A percentile compares a stretch with the other conserved stretches of the same genome.
phyloP scores from a whole-genome alignment of 2,329 filamentous ascomycete genomes.

The Tolypocladium endophyticum region DNA sequence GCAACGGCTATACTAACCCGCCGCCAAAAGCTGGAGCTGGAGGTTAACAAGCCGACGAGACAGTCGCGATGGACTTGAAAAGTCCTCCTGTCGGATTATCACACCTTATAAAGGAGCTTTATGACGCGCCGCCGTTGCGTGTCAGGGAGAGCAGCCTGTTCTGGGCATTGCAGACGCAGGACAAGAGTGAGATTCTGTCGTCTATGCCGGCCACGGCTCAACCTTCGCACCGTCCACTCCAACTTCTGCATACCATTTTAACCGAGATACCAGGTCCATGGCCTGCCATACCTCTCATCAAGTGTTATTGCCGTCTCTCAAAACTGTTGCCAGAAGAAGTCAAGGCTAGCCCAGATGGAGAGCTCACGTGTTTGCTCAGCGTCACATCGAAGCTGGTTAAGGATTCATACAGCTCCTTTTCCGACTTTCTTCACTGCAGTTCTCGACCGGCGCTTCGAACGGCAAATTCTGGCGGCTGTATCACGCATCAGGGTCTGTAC shows the following conservation, averaged over 20 bases:
- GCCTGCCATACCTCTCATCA: slow-evolving; percentile 18
- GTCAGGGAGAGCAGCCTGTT: slow-evolving; percentile 7
- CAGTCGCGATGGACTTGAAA: slow-evolving; percentile 6
- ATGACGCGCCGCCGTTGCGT: slow-evolving; percentile 8
- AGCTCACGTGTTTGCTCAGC: slow-evolving; percentile 7
- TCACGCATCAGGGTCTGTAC: slow-evolving; percentile 20
- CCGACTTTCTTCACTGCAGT: slow-evolving; percentile 20
- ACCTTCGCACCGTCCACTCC: slow-evolving; percentile 13
- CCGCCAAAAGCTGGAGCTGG: not conserved
- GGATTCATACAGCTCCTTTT: slow-evolving; percentile 24
- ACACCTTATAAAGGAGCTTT: slow-evolving; percentile 8
- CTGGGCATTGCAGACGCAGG: slow-evolving; percentile 2
- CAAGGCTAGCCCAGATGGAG: slow-evolving; percentile 14
- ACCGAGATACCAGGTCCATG: slow-evolving; percentile 14
- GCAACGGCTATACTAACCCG: not conserved
- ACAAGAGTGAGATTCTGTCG: slow-evolving; percentile 10
- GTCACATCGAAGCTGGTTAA: slow-evolving; percentile 14
- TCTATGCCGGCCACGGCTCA: slow-evolving; percentile 9
- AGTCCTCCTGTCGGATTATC: slow-evolving; percentile 1
- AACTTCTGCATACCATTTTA: slow-evolving; percentile 13
- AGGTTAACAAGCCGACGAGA: not conserved
- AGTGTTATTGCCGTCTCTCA: slow-evolving; percentile 22
- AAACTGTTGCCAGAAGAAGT: slow-evolving; percentile 24
- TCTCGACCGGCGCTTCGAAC: slow-evolving; percentile 17
- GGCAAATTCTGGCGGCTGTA: slow-evolving; percentile 11